Conservation (phyloP, 345 rosid genomes). For the Salix udensis region DNA sequence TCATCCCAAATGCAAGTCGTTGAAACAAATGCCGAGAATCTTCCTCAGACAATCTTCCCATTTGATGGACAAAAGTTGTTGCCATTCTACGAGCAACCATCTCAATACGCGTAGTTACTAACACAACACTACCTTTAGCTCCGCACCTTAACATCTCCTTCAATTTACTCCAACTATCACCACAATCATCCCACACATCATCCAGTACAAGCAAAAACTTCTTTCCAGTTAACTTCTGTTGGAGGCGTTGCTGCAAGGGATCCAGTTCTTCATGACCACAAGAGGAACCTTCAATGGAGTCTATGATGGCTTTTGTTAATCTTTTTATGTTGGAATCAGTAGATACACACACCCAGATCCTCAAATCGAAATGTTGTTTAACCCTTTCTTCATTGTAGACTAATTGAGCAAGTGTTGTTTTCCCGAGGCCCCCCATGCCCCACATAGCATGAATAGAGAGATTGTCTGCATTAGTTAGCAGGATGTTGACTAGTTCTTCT, state of each 20-base stretch:
- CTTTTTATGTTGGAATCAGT: not conserved
- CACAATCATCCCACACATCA: conserved; percentile 3
- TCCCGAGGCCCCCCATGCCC: conserved; percentile 1
- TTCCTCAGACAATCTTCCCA: not conserved
- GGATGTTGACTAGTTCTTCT: not conserved
- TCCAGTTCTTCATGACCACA: not conserved
- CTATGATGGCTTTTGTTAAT: not conserved
- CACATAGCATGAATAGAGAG: conserved; percentile 6
- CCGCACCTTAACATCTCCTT: not conserved
- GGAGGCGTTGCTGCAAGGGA: not conserved
- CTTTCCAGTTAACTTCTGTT: not conserved
- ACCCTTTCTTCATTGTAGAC: conserved; percentile 1
- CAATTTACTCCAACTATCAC: not conserved
- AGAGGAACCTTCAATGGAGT: not conserved
- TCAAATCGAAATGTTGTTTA: not conserved
- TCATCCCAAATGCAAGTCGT: not conserved
- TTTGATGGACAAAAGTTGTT: not conserved
- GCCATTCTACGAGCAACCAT: conserved; percentile 7
- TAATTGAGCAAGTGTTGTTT: conserved; percentile 2
- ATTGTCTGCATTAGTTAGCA: not conserved
- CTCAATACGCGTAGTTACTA: not conserved
- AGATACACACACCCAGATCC: conserved; percentile 8
- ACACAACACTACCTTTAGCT: not conserved
- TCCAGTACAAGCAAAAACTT: conserved; percentile 7
- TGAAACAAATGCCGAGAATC: conserved; percentile 13